These are phyloP conservation scores for Warburgia ugandensis DNA, from an alignment of 164 flowering plant species.

Conservation along the genomic window DNA sequence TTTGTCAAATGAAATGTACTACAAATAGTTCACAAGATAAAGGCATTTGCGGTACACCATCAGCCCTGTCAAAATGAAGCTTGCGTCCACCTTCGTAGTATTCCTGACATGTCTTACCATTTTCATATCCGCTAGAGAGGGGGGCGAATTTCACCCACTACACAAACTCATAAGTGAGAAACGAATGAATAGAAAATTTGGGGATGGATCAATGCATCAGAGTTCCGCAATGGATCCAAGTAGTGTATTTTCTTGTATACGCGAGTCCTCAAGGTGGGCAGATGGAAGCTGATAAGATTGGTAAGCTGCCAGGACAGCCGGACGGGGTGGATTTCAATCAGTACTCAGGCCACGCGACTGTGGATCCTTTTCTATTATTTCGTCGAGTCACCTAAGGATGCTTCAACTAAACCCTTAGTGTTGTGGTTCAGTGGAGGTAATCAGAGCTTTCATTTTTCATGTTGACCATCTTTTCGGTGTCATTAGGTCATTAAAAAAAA, in stretches of 20 bases:
- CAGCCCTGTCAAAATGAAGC: no score
- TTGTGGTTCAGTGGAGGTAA: conserved; percentile 19
- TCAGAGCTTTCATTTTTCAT: no score
- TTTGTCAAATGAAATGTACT: no score
- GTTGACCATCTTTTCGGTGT: no score
- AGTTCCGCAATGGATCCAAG: not conserved
- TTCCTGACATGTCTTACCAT: no score
- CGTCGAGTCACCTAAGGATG: conserved; percentile 11
- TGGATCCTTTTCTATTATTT: conserved; percentile 30
- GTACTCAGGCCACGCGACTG: conserved; percentile 46
- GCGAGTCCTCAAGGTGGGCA: conserved; percentile 21
- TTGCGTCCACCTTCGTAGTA: not conserved
- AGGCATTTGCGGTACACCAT: no score
- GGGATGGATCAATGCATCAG: not conserved
- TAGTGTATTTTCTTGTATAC: conserved; percentile 4
- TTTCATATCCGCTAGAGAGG: not conserved
- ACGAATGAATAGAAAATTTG: not conserved
- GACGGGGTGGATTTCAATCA: conserved; percentile 41
- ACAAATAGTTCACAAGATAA: no score
- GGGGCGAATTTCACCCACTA: not conserved
- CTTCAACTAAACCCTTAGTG: conserved; percentile 10
- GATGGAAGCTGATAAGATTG: conserved; percentile 36
- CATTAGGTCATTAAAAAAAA: no score
- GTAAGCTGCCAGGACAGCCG: conserved; percentile 47
- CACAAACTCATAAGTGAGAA: not conserved